Evolutionary conservation across 163 green algal species (phyloP), one percentile per base, ranked within the genome.

Genomic region (Dunaliella salina): DNA sequence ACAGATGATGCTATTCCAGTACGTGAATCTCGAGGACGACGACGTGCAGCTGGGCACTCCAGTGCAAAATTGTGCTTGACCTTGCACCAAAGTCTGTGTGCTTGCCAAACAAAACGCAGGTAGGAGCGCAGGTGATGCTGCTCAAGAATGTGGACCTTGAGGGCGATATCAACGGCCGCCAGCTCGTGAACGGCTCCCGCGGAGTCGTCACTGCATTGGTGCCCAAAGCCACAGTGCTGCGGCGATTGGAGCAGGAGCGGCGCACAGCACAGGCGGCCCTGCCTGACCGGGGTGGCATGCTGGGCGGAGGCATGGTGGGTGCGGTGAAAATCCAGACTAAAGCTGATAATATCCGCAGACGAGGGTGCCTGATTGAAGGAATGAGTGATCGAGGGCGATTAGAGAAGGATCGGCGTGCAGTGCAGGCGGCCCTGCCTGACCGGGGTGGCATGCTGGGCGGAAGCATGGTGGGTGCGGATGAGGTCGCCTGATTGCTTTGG

Each of bases 81-180:
- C n/a, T n/a, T n/a, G n/a, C n/a, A n/a, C n/a, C n/a, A n/a, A n/a
- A n/a, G n/a, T n/a, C 40, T 50, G 40, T 8, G 3, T 50, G 40
- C 40, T 15, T 15, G 4, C 3, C 40, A 50, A 3, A 50, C 32
- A 80, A 24, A 25, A 46, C 57, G 5, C 89, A 93, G 92, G 85
- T 91, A 29, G 90, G 89, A 4, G 91, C 92, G 4, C 93, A 95
- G 88, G 93, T 95, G 45, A 93, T 95, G 90, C 88, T 95, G 83
- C 84, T 94, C 69, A 91, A 88, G 75, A 95, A 95, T 82, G 71
- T 93, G 45, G 90, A 95, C 79, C 82, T 92, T 45, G 86, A 90
- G 80, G 85, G 85, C 0, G 35, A 46, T 33, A 81, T 57, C 32
- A 86, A 83, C 25, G 32, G 87, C 22, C 72, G 83, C 33, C 89